Evolutionary conservation across 495 filamentous ascomycete genomes (phyloP).

Genomic region (Daldinia caldariorum): DNA sequence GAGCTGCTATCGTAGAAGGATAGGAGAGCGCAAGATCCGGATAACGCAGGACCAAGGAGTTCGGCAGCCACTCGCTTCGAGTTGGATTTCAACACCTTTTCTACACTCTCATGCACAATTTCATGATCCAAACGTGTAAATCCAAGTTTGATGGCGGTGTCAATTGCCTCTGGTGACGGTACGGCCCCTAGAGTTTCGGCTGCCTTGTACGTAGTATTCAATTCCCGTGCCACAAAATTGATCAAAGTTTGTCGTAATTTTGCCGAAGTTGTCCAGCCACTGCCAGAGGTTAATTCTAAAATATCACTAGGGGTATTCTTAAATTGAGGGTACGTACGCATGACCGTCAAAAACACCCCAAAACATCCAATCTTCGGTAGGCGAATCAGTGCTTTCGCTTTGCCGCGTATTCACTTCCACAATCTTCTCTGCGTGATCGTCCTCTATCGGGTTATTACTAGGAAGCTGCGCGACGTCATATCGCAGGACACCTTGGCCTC

Average conservation of each 20-base stretch:
- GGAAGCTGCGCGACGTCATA: conserved; percentile 97
- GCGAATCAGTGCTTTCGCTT: conserved; percentile 55
- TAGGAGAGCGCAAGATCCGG: conserved; percentile 93
- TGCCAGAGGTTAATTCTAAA: conserved; percentile 41
- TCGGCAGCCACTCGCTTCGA: conserved; percentile 89
- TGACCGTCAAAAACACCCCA: conserved; percentile 99
- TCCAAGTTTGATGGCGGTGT: conserved; percentile 90
- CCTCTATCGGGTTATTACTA: conserved; percentile 97
- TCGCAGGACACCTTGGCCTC: conserved; percentile 89
- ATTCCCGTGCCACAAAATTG: conserved; percentile 88
- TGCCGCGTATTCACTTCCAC: conserved; percentile 74
- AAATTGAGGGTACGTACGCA: conserved; percentile 65
- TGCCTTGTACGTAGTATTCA: conserved; percentile 93
- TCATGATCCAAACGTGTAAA: conserved; percentile 91
- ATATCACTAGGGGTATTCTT: neutral
- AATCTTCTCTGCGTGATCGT: conserved; percentile 97
- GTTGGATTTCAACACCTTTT: conserved; percentile 86
- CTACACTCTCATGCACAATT: conserved; percentile 88
- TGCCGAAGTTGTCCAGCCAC: conserved; percentile 97
- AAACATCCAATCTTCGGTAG: conserved; percentile 96
- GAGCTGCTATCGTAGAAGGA: conserved; percentile 92
- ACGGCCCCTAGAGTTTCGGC: conserved; percentile 59
- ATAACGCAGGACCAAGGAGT: conserved; percentile 89
- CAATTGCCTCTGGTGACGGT: conserved; percentile 80
- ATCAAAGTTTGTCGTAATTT: conserved; percentile 94